Evolutionary conservation across 371 early-diverging fungal species (phyloP).

Genomic region (Syncephalastrum contaminatum): DNA sequence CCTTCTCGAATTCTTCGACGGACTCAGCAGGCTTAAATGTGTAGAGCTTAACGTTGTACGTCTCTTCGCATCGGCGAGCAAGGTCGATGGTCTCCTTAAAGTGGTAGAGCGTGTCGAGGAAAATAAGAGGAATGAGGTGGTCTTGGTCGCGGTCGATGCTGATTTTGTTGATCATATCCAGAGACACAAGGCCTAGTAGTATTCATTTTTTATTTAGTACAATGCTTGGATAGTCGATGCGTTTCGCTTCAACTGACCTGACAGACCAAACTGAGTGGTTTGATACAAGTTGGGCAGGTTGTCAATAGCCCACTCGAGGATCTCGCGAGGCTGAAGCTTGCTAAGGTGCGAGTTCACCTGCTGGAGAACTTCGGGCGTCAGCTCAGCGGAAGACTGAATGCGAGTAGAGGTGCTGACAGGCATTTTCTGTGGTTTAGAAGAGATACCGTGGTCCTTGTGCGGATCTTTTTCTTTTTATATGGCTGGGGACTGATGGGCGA

Average conservation of each 20-base stretch:
- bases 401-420: slow-evolving; percentile 24
- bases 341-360: slow-evolving; percentile 63
- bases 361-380: slow-evolving; percentile 64
- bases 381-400: slow-evolving; percentile 37
- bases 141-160: slow-evolving; percentile 50
- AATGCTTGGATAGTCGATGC: not conserved
- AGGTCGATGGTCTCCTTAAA: slow-evolving; percentile 88
- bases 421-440: slow-evolving; percentile 8
- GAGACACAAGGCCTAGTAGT: slow-evolving; percentile 66
- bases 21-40: slow-evolving; percentile 72
- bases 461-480: slow-evolving; percentile 8
- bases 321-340: slow-evolving; percentile 71
- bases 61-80: slow-evolving; percentile 59
- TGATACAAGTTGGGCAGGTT: slow-evolving; percentile 82
- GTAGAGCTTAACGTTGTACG: slow-evolving; percentile 74
- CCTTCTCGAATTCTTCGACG: slow-evolving; percentile 65
- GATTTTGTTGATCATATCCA: slow-evolving; percentile 74
- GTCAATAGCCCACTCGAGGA: slow-evolving; percentile 86
- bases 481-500: not conserved
- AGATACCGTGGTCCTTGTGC: too few species aligned
- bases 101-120: slow-evolving; percentile 91
- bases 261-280: slow-evolving; percentile 91
- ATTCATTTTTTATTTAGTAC: slow-evolving; percentile 3
- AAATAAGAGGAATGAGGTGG: slow-evolving; percentile 81
- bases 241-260: slow-evolving; percentile 32